A percentile compares a stretch with the other conserved stretches of the same genome.
Evolutionary conservation across 2,329 filamentous ascomycete species (phyloP).

Genomic region (Verticillium nubilum): DNA sequence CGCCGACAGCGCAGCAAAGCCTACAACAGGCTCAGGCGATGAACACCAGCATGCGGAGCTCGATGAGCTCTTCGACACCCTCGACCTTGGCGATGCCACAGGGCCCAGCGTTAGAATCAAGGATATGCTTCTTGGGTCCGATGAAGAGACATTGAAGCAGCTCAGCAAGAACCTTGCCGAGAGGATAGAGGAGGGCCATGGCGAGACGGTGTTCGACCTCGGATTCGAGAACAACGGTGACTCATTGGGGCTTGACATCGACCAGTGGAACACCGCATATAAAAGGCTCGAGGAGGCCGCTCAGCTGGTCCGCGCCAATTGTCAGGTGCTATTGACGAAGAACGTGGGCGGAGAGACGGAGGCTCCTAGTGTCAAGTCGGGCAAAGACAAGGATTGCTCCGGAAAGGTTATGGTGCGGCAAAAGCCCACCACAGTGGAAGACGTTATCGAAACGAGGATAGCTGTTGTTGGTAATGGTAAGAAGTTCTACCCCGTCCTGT

Average conservation of each 20-base stretch:
- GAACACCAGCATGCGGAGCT: conserved; percentile 75
- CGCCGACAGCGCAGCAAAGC: conserved; percentile 16
- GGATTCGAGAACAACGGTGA: conserved; percentile 89
- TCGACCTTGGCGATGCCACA: conserved; percentile 69
- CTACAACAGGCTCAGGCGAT: conserved; percentile 12
- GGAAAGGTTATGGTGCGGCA: conserved; percentile 86
- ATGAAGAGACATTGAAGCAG: conserved; percentile 55
- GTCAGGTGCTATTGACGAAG: conserved; percentile 78
- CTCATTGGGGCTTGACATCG: conserved; percentile 67
- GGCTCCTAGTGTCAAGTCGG: conserved; percentile 51
- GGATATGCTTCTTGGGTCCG: conserved; percentile 63
- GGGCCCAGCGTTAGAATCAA: conserved; percentile 61
- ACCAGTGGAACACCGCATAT: conserved; percentile 72
- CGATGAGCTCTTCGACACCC: conserved; percentile 84
- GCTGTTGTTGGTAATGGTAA: conserved; percentile 90
- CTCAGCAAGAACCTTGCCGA: conserved; percentile 61
- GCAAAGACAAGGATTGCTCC: conserved; percentile 67
- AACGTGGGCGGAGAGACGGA: conserved; percentile 79
- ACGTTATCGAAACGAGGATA: conserved; percentile 92
- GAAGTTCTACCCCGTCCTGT: conserved; percentile 8
- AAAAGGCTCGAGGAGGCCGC: conserved; percentile 61
- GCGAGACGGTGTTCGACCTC: conserved; percentile 86
- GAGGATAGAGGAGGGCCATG: conserved; percentile 75
- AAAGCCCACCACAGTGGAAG: conserved; percentile 67
- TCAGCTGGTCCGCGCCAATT: conserved; percentile 63